phyloP scores from a whole-genome alignment of 2,329 filamentous ascomycete species.

The Colletotrichum godetiae region DNA sequence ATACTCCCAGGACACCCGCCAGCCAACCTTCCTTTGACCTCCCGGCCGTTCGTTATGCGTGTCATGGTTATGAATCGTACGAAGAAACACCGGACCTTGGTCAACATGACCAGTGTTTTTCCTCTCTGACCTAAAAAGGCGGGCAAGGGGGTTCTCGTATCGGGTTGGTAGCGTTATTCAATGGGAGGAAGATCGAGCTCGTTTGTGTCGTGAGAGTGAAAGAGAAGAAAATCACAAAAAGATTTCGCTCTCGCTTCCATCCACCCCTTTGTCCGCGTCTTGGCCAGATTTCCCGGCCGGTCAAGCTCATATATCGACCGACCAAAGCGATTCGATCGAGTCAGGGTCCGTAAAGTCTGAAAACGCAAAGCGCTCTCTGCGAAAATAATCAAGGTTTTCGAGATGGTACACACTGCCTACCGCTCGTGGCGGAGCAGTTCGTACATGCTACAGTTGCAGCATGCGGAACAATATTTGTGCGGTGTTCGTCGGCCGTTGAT shows the following conservation, averaged over 20 bases:
- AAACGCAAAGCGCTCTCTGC: constrained; percentile 18
- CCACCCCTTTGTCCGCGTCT: not conserved
- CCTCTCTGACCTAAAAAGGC: not conserved
- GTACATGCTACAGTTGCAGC: not conserved
- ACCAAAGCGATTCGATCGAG: constrained; percentile 11
- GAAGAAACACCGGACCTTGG: constrained; percentile 23
- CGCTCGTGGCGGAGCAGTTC: constrained; percentile 14
- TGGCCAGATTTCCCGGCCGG: not conserved
- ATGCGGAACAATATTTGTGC: constrained; percentile 6
- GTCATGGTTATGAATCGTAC: constrained; percentile 10
- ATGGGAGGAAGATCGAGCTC: not conserved
- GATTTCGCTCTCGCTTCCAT: constrained; percentile 23
- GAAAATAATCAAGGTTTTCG: constrained; percentile 20
- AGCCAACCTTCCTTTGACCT: not conserved
- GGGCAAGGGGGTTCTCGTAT: not conserved
- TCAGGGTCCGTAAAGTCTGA: not conserved
- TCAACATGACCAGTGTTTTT: constrained; percentile 13
- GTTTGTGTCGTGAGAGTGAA: constrained; percentile 7
- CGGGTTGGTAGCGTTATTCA: not conserved
- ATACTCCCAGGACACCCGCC: not conserved
- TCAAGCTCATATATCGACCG: constrained; percentile 21
- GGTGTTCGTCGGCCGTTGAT: constrained; percentile 8
- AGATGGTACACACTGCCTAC: constrained; percentile 22
- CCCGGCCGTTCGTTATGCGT: constrained; percentile 11
- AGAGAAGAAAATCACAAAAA: constrained; percentile 22